These are phyloP conservation scores for Aspergillus sparsus DNA, from an alignment of 495 filamentous ascomycete genomes.

Conservation along the genomic window DNA sequence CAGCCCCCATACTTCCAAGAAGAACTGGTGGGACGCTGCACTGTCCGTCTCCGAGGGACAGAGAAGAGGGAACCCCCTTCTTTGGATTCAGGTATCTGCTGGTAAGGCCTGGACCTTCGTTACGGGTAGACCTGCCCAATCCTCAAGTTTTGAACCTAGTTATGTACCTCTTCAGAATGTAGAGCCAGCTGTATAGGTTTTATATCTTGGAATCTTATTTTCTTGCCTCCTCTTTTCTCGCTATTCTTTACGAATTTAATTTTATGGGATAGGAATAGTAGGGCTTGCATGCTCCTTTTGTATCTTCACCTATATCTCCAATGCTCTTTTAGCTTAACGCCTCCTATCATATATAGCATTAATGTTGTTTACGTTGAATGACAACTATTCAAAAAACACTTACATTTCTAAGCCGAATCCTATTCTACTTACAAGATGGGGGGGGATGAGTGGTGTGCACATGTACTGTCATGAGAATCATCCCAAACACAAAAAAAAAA, in stretches of 20 bases:
- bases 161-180: conserved; percentile 50
- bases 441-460: neutral
- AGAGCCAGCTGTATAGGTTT: conserved; percentile 36
- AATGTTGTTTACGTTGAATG: neutral
- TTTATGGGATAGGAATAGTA: neutral
- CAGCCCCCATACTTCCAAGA: conserved; percentile 20
- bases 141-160: conserved; percentile 36
- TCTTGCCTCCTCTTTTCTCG: neutral
- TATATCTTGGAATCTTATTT: no score
- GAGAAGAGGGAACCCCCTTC: conserved; percentile 23
- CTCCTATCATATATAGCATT: conserved; percentile 1
- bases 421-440: neutral
- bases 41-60: conserved; percentile 26
- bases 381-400: neutral
- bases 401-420: conserved; percentile 3
- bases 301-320: neutral
- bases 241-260: neutral
- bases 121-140: conserved; percentile 30
- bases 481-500: neutral
- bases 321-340: conserved; percentile 6
- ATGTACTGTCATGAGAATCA: neutral
- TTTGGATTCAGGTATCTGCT: conserved; percentile 22
- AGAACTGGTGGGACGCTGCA: conserved; percentile 38
- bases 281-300: neutral
- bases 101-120: conserved; percentile 31